Conservation (phyloP, 2,329 filamentous ascomycete species). For the Curvularia eragrostidis region DNA sequence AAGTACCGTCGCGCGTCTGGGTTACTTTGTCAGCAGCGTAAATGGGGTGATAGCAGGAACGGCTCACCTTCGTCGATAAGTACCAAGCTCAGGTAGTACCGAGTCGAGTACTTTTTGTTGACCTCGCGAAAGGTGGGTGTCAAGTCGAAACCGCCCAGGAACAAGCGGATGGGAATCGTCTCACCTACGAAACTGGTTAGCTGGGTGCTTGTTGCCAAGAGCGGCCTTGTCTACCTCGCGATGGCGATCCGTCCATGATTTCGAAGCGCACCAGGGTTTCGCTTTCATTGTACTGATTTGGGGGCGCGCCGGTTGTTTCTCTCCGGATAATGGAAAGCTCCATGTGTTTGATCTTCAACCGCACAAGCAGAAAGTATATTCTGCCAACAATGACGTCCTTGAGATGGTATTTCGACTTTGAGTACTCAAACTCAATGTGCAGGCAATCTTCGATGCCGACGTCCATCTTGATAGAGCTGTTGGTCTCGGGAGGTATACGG, state of each 20-base stretch:
- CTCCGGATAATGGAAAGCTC: slow-evolving; percentile 96
- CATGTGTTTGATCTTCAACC: slow-evolving; percentile 99
- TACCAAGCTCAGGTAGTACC: slow-evolving; percentile 96
- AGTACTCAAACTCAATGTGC: slow-evolving; percentile 99
- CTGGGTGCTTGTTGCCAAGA: not conserved
- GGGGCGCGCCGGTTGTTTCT: slow-evolving; percentile 94
- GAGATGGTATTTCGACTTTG: slow-evolving; percentile 98
- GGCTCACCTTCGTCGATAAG: slow-evolving; percentile 85
- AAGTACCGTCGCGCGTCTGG: slow-evolving; percentile 95
- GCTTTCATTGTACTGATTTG: slow-evolving; percentile 99
- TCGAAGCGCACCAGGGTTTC: slow-evolving; percentile 97
- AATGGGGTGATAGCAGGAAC: not conserved
- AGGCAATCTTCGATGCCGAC: slow-evolving; percentile 99
- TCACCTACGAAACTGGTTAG: slow-evolving; percentile 61
- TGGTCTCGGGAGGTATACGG: slow-evolving; percentile 96
- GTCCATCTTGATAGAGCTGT: slow-evolving; percentile 99
- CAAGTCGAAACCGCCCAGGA: slow-evolving; percentile 95
- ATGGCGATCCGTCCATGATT: slow-evolving; percentile 99
- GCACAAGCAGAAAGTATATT: slow-evolving; percentile 97
- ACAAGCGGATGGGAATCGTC: slow-evolving; percentile 95
- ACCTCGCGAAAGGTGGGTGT: slow-evolving; percentile 99
- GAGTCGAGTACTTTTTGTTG: slow-evolving; percentile 99
- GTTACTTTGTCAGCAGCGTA: slow-evolving; percentile 15
- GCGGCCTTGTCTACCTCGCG: slow-evolving; percentile 68
- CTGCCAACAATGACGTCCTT: slow-evolving; percentile 98